Evolutionary conservation across 2,329 filamentous ascomycete genomes (phyloP), one percentile per base, ranked within the genome.

Genomic region (Sordariomycetes sp.): DNA sequence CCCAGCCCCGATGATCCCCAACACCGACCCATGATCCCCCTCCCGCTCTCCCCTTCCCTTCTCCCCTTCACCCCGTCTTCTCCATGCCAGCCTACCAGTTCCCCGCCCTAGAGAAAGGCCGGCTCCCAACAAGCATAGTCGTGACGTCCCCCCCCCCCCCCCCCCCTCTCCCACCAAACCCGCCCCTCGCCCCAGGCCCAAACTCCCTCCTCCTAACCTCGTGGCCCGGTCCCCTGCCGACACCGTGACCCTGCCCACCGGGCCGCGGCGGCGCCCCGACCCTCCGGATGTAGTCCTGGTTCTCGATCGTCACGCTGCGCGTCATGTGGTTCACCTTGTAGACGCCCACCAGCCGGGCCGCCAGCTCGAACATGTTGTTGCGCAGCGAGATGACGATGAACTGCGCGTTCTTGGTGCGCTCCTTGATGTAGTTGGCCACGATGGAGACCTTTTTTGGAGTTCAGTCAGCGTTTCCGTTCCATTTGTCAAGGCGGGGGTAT

Each of bases 281-380:
- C n/a, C 57, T 43, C 20, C 51, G 35, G 64, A 88, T 89, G 68
- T 87, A 94, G 73, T 94, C 88, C 64, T 78, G 79, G 73, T 94
- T 94, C 73, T 94, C 89, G 62, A 94, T 90, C 57, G 89, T 91
- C 24, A 94, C 89, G 71, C 88, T 92, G 82, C 93, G 94, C 61
- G 89, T 94, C 86, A 97, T 99, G 73, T 99, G 93, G 74, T 96
- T 97, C 70, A 99, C 94, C 79, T 99, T 99, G 79, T 99, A 99
- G 59, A 99, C 94, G 64, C 95, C 95, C 16, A 99, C 91, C 60
- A 99, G 81, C 59, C 95, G 83, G 59, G 90, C 85, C n/a, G 95
- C 93, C 62, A 99, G 84, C 78, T 99, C 94, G 73, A 99, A 99
- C 94, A 99, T 99, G 78, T 99, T 99, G 75, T 99, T 99, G 67